Evolutionary conservation across 164 flowering plant genomes (phyloP), one percentile per base, ranked within the genome.

Genomic region (Magnolia officinalis): DNA sequence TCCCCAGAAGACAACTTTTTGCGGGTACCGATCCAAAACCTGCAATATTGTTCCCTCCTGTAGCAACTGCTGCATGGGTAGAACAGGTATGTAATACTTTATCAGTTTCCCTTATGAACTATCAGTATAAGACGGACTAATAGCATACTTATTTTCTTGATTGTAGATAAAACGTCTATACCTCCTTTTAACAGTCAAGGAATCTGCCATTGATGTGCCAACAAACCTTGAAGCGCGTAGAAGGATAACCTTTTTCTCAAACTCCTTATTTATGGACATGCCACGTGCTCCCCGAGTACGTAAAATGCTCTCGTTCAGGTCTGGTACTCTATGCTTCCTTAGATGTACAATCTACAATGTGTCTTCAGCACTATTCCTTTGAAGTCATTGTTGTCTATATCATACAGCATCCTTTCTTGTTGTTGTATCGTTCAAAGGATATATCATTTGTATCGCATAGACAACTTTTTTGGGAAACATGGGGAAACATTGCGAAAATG

Each of bases 301-400:
- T 45, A 93, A 93, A 70, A 95, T 95, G 98, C 90, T 96, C 26
- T 91, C 98, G 37, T 96, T 96, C 92, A 92, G 98, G 99, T 96
- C 11, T 76, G 75, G 16, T 71, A 74, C 26, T 31, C 45, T 23
- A 65, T 21, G 45, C 45, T 37, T 37, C 45, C 6, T 37, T 3
- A 37, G 45, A 37, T 3, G 45, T 37, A 37, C 45, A 37, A 37
- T 37, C 45, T 37, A 37, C 45, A 37, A 37, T 37, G 45, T 37
- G 45, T 37, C 45, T 37, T 37, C 45, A 37, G 45, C 45, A 5
- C 6, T 37, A 37, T 37, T 3, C 6, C n/a, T 59, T 59, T 59
- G 63, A 59, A 11, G 19, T 11, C 19, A 59, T 13, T 59, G 18
- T 11, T 59, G 14, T 59, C 63, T 59, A 59, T 59, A 19, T 59